A percentile compares a stretch with the other conserved stretches of the same genome.
Evolutionary conservation across 2,329 filamentous ascomycete genomes (phyloP).

Genomic region (Huntiella moniliformis): DNA sequence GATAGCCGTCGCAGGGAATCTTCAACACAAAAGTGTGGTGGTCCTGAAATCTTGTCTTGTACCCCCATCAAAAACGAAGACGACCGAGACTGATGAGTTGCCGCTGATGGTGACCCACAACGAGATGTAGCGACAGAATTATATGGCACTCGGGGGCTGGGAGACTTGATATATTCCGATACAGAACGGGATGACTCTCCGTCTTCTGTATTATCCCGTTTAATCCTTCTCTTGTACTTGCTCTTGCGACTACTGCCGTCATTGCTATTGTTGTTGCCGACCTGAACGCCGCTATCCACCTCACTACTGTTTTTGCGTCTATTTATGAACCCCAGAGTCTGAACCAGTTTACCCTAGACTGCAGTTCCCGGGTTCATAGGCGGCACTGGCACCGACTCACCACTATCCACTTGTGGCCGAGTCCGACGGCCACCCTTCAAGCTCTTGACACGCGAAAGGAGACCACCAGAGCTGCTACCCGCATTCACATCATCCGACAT

Average conservation of each 20-base stretch:
- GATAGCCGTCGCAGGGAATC: too few species aligned
- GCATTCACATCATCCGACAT: constrained; percentile 8
- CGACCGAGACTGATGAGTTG: too few species aligned
- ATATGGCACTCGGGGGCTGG: too few species aligned
- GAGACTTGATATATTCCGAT: too few species aligned
- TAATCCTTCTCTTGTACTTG: not conserved
- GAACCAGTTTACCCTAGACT: constrained; percentile 19
- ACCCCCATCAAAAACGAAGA: too few species aligned
- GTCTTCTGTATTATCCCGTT: too few species aligned
- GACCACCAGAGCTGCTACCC: constrained; percentile 34
- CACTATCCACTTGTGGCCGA: constrained; percentile 10
- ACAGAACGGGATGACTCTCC: too few species aligned
- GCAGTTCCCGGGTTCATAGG: constrained; percentile 20
- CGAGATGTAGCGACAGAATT: too few species aligned
- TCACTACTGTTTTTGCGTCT: constrained; percentile 11
- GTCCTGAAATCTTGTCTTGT: too few species aligned
- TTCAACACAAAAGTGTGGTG: too few species aligned
- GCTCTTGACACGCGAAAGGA: constrained; percentile 65
- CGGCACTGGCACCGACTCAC: constrained; percentile 10
- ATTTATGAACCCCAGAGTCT: constrained; percentile 9
- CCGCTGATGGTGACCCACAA: too few species aligned
- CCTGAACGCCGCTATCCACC: not conserved
- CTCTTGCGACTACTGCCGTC: not conserved
- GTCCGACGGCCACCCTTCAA: constrained; percentile 47
- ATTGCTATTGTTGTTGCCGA: not conserved